phyloP scores from a whole-genome alignment of 2,329 filamentous ascomycete species.

The Scedosporium aurantiacum region DNA sequence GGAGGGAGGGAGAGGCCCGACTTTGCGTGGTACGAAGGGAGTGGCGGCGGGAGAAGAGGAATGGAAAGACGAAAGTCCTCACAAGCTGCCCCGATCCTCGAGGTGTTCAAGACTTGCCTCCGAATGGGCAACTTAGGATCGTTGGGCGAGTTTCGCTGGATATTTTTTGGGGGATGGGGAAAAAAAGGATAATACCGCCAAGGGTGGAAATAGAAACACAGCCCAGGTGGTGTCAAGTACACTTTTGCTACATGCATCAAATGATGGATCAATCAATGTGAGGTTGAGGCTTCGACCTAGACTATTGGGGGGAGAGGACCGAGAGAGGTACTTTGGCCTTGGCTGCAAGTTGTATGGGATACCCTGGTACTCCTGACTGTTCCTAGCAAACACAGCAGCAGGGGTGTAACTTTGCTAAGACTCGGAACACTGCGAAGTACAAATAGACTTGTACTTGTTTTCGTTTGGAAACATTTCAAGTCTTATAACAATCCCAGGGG shows the following conservation, averaged over 20 bases:
- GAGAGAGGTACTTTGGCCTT: too few relatives aligned
- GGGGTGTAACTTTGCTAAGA: too few relatives aligned
- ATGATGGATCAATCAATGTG: background rate
- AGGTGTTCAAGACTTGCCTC: constrained; percentile 1
- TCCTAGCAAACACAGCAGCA: too few relatives aligned
- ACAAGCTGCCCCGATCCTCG: constrained; percentile 1
- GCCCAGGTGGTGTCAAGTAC: background rate
- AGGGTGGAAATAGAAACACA: background rate
- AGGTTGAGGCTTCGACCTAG: background rate
- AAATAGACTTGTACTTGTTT: background rate
- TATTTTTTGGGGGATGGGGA: background rate
- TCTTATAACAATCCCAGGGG: background rate
- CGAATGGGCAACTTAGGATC: background rate
- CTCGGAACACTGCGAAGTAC: too few relatives aligned
- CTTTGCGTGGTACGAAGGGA: background rate
- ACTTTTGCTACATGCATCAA: too few relatives aligned
- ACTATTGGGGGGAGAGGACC: background rate
- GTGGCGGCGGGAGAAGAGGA: background rate
- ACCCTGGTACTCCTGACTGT: too few relatives aligned
- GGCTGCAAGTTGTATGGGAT: too few relatives aligned
- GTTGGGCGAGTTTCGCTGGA: constrained; percentile 1
- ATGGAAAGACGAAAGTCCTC: background rate
- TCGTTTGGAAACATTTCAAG: background rate
- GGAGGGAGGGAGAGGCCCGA: background rate
- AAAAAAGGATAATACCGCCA: constrained; percentile 2